Base-by-base conservation (phyloP, 116 monocot species). In the Thalassia testudinum region DNA sequence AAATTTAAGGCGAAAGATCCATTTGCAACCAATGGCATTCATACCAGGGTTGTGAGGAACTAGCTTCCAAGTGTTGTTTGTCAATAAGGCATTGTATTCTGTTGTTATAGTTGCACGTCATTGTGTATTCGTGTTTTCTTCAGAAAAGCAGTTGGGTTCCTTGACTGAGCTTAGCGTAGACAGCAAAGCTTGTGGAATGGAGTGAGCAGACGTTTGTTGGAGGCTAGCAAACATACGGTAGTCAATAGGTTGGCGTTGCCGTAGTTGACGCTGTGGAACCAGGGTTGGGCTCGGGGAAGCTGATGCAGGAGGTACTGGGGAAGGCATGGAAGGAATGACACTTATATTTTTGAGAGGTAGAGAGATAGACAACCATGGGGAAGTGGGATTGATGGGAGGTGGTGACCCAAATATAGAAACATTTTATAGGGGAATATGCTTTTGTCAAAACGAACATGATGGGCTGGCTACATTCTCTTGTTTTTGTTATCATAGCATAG, bases 1-100 rank as follows among this genome's bases (percentile, higher is more conserved):
- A 0, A 10, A 15, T 28, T 63, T 63, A 6, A 21, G 14, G 0
- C 14, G 5, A 34, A 28, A 60, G 2, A 60, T 25, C 49, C 49
- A 60, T 18, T 49, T 47, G 16, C 60, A 60, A 1, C 60, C 18
- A 8, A 60, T 11, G 5, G n/a, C n/a, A 20, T 48, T 48, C 18
- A 14, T 11, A 14, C 12, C 4, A 19, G 47, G 4, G 18, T 6
- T 14, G 18, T 5, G 18, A 5, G 47, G 47, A 14, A 48, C 47
- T 20, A 48, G 19, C 4, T 13, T 19, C 12, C 47, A 48, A 48
- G 47, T 48, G 15, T 19, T 20, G 4, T 48, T 5, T 11, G 47
- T 14, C 5, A 14, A 5, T 14, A 48, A 19, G 4, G 47, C 47
- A 11, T 14, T 48, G 12, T 11, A 17, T 48, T 48, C 47, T 17